Conservation (phyloP, 257 asterid species). For the Solanum ossicruentum region DNA sequence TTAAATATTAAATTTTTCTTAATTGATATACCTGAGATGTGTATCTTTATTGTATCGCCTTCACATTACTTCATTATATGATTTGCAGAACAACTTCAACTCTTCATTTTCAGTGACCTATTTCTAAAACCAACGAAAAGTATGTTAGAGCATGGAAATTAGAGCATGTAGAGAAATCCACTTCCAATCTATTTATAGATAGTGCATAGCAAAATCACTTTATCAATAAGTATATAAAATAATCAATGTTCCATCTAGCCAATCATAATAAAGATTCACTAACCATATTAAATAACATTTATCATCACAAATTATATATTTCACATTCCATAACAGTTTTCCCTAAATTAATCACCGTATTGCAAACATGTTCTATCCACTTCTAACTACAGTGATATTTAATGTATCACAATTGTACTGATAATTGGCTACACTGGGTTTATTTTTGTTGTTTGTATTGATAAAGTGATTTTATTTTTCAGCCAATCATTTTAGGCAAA, state of each 20-base stretch:
- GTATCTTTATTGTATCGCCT: neutral
- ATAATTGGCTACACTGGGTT: neutral
- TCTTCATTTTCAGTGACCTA: neutral
- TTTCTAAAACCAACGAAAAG: neutral
- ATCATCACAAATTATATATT: neutral
- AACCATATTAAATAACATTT: neutral
- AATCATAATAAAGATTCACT: neutral
- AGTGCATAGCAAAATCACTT: neutral
- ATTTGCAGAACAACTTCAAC: neutral
- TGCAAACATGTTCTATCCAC: neutral
- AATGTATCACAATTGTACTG: neutral
- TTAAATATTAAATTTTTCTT: neutral
- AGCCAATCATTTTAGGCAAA: neutral
- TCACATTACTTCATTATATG: neutral
- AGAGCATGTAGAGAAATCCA: neutral
- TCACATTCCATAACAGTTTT: neutral
- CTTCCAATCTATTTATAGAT: neutral
- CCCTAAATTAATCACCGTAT: neutral
- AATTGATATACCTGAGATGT: neutral
- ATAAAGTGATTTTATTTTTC: neutral
- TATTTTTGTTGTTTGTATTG: neutral
- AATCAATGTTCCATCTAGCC: neutral
- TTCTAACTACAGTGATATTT: neutral
- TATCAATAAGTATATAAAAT: neutral
- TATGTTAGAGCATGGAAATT: neutral